phyloP scores from a whole-genome alignment of 1,284 basidiomycete genomes.

The Ceratobasidium sp. region DNA sequence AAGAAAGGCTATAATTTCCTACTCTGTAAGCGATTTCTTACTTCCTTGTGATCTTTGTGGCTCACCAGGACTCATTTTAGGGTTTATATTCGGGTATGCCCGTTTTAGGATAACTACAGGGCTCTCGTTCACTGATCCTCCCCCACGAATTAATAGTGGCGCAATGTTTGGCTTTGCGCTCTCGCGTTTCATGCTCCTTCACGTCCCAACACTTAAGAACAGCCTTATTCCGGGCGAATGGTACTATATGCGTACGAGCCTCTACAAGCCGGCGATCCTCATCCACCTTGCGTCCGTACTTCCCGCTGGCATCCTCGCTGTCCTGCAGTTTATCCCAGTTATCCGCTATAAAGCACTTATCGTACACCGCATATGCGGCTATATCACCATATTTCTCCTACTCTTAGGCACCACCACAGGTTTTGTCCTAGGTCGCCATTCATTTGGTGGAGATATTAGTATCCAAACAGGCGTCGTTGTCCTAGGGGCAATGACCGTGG shows the following conservation, averaged over 20 bases:
- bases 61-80: not conserved
- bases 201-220: constrained; percentile 4
- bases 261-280: constrained; percentile 32
- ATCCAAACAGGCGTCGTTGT: constrained; percentile 29
- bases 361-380: constrained; percentile 46
- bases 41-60: not conserved
- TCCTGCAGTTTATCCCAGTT: constrained; percentile 45
- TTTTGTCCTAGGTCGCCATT: constrained; percentile 33
- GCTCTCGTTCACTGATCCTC: too few species aligned
- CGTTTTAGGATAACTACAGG: too few species aligned
- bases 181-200: constrained; percentile 35
- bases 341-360: constrained; percentile 44
- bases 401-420: constrained; percentile 24
- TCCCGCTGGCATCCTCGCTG: constrained; percentile 42
- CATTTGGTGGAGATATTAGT: constrained; percentile 44
- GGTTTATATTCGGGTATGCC: constrained; percentile 37
- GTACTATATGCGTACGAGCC: constrained; percentile 5
- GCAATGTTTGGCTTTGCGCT: constrained; percentile 38
- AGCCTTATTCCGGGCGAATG: constrained; percentile 22
- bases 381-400: constrained; percentile 35
- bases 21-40: constrained; percentile 6
- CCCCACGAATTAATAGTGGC: not conserved
- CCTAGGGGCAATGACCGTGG: constrained; percentile 17
- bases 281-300: constrained; percentile 31
- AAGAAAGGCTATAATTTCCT: constrained; percentile 40